Evolutionary conservation across 2,329 filamentous ascomycete species (phyloP), one percentile per base, ranked within the genome.

Genomic region (Fusarium napiforme): DNA sequence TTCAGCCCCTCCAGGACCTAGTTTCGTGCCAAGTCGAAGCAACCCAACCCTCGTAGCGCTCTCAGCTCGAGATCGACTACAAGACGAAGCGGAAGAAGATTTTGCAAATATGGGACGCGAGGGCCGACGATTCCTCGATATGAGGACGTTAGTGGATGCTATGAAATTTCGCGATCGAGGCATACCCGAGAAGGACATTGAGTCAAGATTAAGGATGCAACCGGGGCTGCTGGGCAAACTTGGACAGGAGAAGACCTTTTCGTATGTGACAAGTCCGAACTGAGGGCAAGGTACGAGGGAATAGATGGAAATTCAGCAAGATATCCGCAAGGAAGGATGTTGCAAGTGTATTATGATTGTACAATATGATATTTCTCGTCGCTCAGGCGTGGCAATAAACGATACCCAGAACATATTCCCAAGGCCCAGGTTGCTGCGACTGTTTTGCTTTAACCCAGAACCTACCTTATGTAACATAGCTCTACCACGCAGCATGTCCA

Each of bases 401-500:
- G 64, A 72, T 68, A 67, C 71, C 70, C 60, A 72, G 52, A 55
- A 50, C 52, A 59, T 36, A 65, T n/a, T 16, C 30, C 40, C 53
- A 32, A 30, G 45, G 43, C 36, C 46, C 60, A 60, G 30, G 42
- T 50, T 64, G 46, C 36, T 50, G 61, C 46, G 42, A 55, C 37
- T 32, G 40, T 21, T 36, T 55, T 65, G 39, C 49, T 39, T 58
- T 43, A 62, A 10, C 26, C 8, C 30, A 58, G 30, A 49, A 21
- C 46, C 21, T 37, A 52, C 12, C 18, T 26, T 36, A 2, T 19
- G 26, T 21, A 34, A 19, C 50, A n/a, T 64, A 4, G n/a, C 37
- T 23, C 81, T 83, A 91, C 89, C 89, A 91, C 23, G 88, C 87
- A 45, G 84, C 81, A 78, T 94, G 92, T 0, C 92, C 92, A 16